Base-by-base conservation (phyloP, 1,284 basidiomycete genomes). In the Cutaneotrichosporon cyanovorans region DNA sequence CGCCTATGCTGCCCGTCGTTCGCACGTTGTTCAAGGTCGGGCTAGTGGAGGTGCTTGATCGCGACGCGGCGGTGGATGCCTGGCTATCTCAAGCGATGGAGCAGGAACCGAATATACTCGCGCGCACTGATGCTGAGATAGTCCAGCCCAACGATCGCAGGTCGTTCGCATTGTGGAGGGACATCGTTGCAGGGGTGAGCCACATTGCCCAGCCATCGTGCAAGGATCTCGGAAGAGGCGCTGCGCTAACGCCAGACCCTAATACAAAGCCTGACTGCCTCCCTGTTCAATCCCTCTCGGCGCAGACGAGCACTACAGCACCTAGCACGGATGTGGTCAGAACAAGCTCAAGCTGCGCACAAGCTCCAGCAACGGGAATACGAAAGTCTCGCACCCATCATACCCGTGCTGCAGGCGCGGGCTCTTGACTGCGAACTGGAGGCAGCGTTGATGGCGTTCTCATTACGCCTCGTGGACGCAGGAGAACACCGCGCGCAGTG, bases 371-470 rank as follows among this genome's bases (percentile, higher is more conserved):
- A 32, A 12, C 16, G 30, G 15, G 38, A 37, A 18, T 45, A 45
- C 16, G 18, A 25, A 0, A 35, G 43, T 2, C 32, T 58, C 3
- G 36, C 40, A 1, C 19, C 32, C 1, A 23, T 59, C 19, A 20
- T 55, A 4, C 39, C 31, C 4, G 52, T 47, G 2, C 23, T 63
- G 3, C 48, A 58, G 16, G 59, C 55, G 0, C 45, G 61, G 0
- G 56, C 60, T 3, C 55, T 68, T 3, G 65, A 68, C 38, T 64
- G 63, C 42, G 51, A 64, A 4, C 56, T 70, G 2, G 56, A 62
- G 19, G 60, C 59, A 2, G 48, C 56, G 2, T 36, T 66, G 12
- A 48, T 58, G 0, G 59, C 58, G 0, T 54, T 50, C 6, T 58
- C 59, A 4, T 36, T 59, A 10, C 54, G 55, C 4, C 51, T 68